Evolutionary conservation across 805 yeast genomes (phyloP), one percentile per base, ranked within the genome.

Genomic region (Kluyveromyces nonfermentans): DNA sequence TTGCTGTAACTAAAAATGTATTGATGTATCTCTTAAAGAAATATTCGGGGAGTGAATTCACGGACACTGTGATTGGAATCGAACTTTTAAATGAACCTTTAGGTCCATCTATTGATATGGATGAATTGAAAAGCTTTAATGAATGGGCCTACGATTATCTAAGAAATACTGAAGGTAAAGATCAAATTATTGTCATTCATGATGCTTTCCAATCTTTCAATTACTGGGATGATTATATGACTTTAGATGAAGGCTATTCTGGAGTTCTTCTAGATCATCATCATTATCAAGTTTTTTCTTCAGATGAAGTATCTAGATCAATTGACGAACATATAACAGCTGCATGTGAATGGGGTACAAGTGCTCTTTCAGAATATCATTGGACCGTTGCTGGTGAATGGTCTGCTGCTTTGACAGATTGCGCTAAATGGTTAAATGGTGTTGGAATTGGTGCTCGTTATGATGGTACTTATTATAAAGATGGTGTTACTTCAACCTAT

Each of bases 391-490:
- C 78, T 37, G 97, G 96, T 48, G 96, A 88, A 68, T 89, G 90
- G 85, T 71, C 85, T 19, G 95, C 88, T 10, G 97, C 97, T 1
- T 72, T 89, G 51, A 88, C 96, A 3, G 96, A 89, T 66, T 89
- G 97, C 69, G 77, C 93, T 6, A 72, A 72, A 46, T 83, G 95
- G 95, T 68, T 89, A 39, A 89, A 89, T 56, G 96, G 97, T 58
- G 89, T 83, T 17, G 80, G 80, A 43, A 69, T 78, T 47, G 95
- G 95, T 47, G 80, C 95, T 28, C 77, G 96, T 57, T 87, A 74
- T 64, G 88, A 85, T 44, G 86, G 85, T 35, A 58, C 77, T 7
- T 78, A 55, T 58, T 17, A 44, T 22, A 58, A 54, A 41, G 74
- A 65, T 50, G 46, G 54, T 2, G 53, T 49, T 20, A 58, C 57